Base-by-base conservation (phyloP, 73 alveolate genomes). In the Urostyla sp. region DNA sequence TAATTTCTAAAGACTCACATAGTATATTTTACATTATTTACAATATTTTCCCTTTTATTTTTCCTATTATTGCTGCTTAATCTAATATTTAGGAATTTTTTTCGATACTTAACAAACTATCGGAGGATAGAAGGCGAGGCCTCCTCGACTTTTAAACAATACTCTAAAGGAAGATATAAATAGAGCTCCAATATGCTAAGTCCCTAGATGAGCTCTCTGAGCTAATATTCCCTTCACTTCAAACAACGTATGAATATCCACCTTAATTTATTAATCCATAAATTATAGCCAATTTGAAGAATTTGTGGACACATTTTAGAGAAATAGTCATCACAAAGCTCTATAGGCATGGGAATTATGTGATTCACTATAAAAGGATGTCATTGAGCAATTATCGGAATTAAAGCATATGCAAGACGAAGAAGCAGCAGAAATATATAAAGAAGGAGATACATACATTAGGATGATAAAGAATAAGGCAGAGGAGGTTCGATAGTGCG, bases 301-400 rank as follows among this genome's bases (percentile, higher is more conserved):
- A 20, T 63, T 63, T 63, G 45, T 37, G 13, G 24, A 34, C 23
- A 63, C 50, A 11, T 20, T 63, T 38, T 21, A 63, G 60, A 43
- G n/a, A 13, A 63, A 63, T 32, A 38, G 61, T 30, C 35, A 46
- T 13, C 13, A 63, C 26, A 63, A 63, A 24, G 79, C 79, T 4
- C n/a, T 40, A 1, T 40, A 63, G 27, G 16, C 79, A 38, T 63
- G 79, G 79, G 79, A 63, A n/a, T 31, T 63, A 63, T 57, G 54
- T 10, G 79, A 63, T 40, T 63, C 79, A 13, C 31, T 63, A 10
- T 23, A 34, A 40, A 63, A 34, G 28, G 79, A 63, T 63, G 79
- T 63, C 1, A 63, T 63, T 38, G 79, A 63, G 8, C 60, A 37
- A 0, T 23, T 63, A 15, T 43, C 37, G 35, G 24, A 40, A 43